Conservation (phyloP, 2,329 filamentous ascomycete genomes). For the Talaromyces sp. region DNA sequence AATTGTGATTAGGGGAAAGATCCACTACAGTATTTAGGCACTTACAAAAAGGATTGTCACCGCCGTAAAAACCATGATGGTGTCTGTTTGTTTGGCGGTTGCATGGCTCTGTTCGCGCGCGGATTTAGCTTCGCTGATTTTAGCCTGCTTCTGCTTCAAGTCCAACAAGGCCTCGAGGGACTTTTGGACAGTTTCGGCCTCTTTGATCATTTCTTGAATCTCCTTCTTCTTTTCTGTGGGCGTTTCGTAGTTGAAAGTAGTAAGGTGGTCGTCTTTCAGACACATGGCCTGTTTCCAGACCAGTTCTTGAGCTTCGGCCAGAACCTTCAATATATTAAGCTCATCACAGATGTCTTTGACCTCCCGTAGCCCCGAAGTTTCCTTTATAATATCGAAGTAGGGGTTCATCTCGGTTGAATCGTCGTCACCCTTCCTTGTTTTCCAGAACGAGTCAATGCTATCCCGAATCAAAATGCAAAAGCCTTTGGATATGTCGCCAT, state of each 20-base stretch:
- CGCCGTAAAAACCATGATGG: neutral
- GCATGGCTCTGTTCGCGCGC: neutral
- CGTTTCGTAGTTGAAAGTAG: neutral
- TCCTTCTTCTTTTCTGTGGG: constrained; percentile 7
- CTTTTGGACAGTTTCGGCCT: constrained; percentile 13
- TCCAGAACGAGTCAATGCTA: neutral
- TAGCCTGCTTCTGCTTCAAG: constrained; percentile 5
- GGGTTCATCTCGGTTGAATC: neutral
- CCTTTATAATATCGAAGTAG: constrained; percentile 12
- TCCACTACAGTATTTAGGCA: neutral
- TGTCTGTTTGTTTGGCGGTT: neutral
- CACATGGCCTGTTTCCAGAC: constrained; percentile 12
- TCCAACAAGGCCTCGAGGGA: neutral
- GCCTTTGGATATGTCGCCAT: neutral
- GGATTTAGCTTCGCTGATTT: neutral
- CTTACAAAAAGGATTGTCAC: constrained; percentile 3
- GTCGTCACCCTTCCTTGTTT: neutral
- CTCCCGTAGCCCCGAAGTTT: constrained; percentile 14
- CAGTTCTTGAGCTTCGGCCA: constrained; percentile 14
- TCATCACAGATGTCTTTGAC: constrained; percentile 23
- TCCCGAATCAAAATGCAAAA: neutral
- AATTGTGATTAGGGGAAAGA: neutral
- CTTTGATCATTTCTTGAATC: constrained; percentile 13
- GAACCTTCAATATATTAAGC: constrained; percentile 18
- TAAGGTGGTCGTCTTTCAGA: neutral